These are phyloP conservation scores for Conoideocrella luteorostrata DNA, from an alignment of 2,329 filamentous ascomycete genomes.

Conservation along the genomic window DNA sequence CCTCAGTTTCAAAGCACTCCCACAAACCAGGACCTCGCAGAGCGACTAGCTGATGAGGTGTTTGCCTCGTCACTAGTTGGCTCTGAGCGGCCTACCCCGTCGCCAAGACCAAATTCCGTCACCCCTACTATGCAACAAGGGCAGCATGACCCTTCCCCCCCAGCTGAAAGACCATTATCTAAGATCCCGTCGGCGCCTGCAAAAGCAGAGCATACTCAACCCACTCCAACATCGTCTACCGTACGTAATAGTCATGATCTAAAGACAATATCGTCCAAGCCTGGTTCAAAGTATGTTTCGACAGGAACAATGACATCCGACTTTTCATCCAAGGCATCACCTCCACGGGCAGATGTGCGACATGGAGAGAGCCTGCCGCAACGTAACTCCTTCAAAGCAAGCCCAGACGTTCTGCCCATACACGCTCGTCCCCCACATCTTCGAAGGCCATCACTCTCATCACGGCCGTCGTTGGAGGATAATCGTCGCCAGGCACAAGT, in stretches of 20 bases:
- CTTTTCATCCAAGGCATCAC: conserved; percentile 38
- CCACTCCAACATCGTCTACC: conserved; percentile 57
- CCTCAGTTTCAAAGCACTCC: conserved; percentile 41
- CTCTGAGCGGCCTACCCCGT: conserved; percentile 13
- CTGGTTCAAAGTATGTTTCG: conserved; percentile 38
- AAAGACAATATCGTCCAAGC: conserved; percentile 47
- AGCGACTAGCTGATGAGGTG: conserved; percentile 76
- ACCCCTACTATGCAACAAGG: conserved; percentile 18
- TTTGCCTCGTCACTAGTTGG: conserved; percentile 50
- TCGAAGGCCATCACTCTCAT: conserved; percentile 15
- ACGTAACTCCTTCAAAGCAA: neutral
- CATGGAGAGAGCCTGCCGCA: conserved; percentile 9
- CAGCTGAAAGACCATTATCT: conserved; percentile 24
- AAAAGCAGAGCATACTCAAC: conserved; percentile 31
- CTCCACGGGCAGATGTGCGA: conserved; percentile 16
- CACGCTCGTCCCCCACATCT: conserved; percentile 20
- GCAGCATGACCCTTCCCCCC: conserved; percentile 17
- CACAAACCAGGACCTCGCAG: conserved; percentile 61
- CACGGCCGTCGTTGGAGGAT: conserved; percentile 15
- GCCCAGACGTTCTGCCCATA: conserved; percentile 4
- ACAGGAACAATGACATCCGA: conserved; percentile 75
- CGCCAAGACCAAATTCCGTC: conserved; percentile 24
- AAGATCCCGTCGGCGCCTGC: conserved; percentile 34
- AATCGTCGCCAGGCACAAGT: conserved; percentile 15
- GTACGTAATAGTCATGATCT: conserved; percentile 58